Conservation (phyloP, 2,329 filamentous ascomycete species). For the Lojkania enalia region DNA sequence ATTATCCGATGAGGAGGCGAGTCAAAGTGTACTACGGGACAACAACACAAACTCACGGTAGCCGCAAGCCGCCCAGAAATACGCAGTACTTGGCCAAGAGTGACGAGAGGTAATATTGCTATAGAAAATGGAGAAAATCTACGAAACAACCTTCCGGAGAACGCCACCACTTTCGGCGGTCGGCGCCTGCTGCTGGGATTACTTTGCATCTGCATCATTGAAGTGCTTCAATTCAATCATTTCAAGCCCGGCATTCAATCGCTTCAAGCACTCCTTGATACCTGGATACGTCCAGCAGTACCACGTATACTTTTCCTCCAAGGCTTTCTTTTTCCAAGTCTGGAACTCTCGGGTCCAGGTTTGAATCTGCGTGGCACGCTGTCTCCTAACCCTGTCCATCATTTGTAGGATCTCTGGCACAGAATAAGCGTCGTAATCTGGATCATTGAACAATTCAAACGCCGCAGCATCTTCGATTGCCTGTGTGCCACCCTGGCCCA, state of each 20-base stretch:
- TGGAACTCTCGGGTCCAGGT: slow-evolving; percentile 7
- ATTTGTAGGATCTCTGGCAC: slow-evolving; percentile 8
- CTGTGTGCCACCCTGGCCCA: slow-evolving; percentile 58
- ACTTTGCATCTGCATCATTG: slow-evolving; percentile 8
- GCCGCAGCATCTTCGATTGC: slow-evolving; percentile 58
- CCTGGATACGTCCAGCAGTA: slow-evolving; percentile 9
- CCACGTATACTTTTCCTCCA: slow-evolving; percentile 9
- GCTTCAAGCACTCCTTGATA: slow-evolving; percentile 10
- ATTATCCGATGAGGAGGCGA: neutral
- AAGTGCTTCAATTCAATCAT: slow-evolving; percentile 10
- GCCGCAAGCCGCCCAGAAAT: neutral
- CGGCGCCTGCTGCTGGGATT: neutral
- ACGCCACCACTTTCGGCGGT: neutral
- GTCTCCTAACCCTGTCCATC: slow-evolving; percentile 8
- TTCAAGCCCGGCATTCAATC: slow-evolving; percentile 8
- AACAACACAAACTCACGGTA: neutral
- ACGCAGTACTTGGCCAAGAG: neutral
- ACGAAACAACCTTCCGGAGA: neutral
- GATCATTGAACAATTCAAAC: slow-evolving; percentile 27
- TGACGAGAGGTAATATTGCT: neutral
- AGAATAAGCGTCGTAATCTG: slow-evolving; percentile 4
- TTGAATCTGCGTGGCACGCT: slow-evolving; percentile 9
- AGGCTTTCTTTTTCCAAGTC: slow-evolving; percentile 8
- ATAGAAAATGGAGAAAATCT: neutral
- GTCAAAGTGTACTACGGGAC: neutral